Conservation (phyloP, 1,284 basidiomycete genomes). For the Leucoagaricus sp. region DNA sequence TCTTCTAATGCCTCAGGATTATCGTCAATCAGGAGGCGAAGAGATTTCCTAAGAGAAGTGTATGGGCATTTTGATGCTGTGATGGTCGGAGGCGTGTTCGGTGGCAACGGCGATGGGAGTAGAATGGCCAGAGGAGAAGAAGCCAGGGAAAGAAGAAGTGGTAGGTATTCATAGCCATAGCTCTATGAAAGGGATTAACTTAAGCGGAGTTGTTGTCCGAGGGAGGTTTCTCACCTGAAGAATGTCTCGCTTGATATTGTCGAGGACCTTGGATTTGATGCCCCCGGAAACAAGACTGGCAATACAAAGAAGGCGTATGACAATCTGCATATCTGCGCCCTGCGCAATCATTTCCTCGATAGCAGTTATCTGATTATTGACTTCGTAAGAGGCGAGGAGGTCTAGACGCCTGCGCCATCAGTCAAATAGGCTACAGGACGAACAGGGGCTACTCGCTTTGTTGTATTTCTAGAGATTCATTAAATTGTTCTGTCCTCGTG, state of each 20-base stretch:
- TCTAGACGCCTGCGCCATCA: constrained; percentile 49
- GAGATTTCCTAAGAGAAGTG: constrained; percentile 71
- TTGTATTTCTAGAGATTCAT: constrained; percentile 91
- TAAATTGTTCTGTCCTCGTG: constrained; percentile 89
- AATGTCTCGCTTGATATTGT: constrained; percentile 89
- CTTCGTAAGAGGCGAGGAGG: constrained; percentile 87
- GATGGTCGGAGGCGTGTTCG: constrained; percentile 45
- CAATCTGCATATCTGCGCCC: constrained; percentile 75
- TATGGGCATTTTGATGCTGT: constrained; percentile 67
- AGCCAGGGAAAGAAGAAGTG: constrained; percentile 81
- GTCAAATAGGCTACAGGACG: background rate
- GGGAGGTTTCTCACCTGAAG: constrained; percentile 61
- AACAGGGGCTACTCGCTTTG: constrained; percentile 66
- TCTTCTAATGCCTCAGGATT: constrained; percentile 74
- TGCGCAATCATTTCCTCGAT: constrained; percentile 90
- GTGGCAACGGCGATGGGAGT: constrained; percentile 61
- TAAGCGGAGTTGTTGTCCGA: constrained; percentile 12
- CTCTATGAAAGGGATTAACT: constrained; percentile 48
- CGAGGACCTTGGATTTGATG: constrained; percentile 85
- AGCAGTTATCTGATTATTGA: constrained; percentile 70
- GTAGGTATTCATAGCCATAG: constrained; percentile 91
- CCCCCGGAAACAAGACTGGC: constrained; percentile 84
- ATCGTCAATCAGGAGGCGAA: constrained; percentile 94
- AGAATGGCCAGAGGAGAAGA: constrained; percentile 71
- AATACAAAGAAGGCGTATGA: constrained; percentile 84